A percentile compares a stretch with the other conserved stretches of the same genome.
These are phyloP conservation scores for Farysia itapuensis DNA, from an alignment of 1,284 basidiomycete species.

Conservation along the genomic window DNA sequence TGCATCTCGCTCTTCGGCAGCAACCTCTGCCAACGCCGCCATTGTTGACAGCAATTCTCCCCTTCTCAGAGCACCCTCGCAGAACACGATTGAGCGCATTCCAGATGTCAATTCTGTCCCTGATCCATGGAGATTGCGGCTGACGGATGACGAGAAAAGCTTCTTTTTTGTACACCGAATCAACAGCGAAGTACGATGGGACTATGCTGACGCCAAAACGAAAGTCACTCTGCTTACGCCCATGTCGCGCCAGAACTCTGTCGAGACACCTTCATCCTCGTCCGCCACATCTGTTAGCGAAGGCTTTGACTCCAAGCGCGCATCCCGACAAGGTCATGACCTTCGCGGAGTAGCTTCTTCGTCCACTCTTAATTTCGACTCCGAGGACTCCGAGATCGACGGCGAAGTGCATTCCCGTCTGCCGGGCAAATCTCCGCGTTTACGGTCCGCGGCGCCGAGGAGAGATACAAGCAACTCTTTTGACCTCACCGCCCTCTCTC, in stretches of 20 bases:
- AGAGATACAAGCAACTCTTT: background rate
- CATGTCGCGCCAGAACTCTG: background rate
- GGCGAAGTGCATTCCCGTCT: conserved; percentile 19
- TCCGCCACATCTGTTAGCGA: conserved; percentile 11
- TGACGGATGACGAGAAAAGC: conserved; percentile 38
- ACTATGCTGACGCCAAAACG: conserved; percentile 30
- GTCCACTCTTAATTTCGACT: conserved; percentile 21
- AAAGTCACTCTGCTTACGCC: conserved; percentile 34
- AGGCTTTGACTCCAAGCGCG: background rate
- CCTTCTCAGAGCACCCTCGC: conserved; percentile 15
- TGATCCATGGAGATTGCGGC: conserved; percentile 33
- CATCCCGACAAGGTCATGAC: background rate
- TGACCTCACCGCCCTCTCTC: conserved; percentile 9
- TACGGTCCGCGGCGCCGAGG: background rate
- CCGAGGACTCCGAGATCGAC: conserved; percentile 35
- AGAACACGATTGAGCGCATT: conserved; percentile 27
- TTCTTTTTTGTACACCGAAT: conserved; percentile 37
- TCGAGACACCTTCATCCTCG: background rate
- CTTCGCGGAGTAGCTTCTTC: conserved; percentile 1
- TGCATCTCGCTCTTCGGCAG: conserved; percentile 20
- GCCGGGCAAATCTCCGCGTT: conserved; percentile 31
- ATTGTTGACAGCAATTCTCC: conserved; percentile 23
- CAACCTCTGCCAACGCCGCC: conserved; percentile 27
- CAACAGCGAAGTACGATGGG: conserved; percentile 35
- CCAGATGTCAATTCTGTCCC: conserved; percentile 30